A percentile compares a stretch with the other conserved stretches of the same genome.
Evolutionary conservation across 1,284 basidiomycete genomes (phyloP).

Genomic region (Leccinum angustisporum): DNA sequence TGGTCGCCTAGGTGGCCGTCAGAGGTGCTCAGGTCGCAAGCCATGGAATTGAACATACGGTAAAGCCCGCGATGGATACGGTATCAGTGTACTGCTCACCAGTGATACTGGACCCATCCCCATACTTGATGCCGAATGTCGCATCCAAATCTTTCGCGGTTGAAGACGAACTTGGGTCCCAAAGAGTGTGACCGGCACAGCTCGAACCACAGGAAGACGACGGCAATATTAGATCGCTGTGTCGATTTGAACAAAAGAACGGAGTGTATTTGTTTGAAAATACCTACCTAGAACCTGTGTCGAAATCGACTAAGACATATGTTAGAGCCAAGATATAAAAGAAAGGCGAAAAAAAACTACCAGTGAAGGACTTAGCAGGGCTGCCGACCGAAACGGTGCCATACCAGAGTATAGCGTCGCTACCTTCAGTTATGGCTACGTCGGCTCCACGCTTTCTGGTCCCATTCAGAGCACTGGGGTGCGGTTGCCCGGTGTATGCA

Average conservation of each 20-base stretch:
- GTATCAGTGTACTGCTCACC: not conserved
- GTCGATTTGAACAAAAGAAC: not conserved
- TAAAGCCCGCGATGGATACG: not conserved
- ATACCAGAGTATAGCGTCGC: conserved; percentile 13
- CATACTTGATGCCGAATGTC: not conserved
- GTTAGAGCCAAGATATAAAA: not conserved
- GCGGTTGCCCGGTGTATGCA: conserved; percentile 12
- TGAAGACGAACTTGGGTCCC: not conserved
- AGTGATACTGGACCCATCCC: not conserved
- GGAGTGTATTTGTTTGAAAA: not conserved
- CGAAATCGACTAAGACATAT: conserved; percentile 18
- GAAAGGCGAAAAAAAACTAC: conserved; percentile 4
- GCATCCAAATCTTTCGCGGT: not conserved
- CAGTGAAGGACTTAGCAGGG: conserved; percentile 11
- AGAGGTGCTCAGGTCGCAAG: not conserved
- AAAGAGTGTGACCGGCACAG: not conserved
- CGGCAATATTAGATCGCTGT: not conserved
- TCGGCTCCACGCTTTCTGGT: not conserved
- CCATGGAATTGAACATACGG: not conserved
- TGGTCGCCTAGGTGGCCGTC: not conserved
- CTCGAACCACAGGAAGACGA: not conserved
- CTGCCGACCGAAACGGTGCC: conserved; percentile 22
- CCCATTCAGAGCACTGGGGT: conserved; percentile 6
- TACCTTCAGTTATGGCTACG: not conserved
- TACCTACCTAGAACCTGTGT: conserved; percentile 21